Evolutionary conservation across 805 yeast species (phyloP).

Genomic region (Dipodascus albidus): DNA sequence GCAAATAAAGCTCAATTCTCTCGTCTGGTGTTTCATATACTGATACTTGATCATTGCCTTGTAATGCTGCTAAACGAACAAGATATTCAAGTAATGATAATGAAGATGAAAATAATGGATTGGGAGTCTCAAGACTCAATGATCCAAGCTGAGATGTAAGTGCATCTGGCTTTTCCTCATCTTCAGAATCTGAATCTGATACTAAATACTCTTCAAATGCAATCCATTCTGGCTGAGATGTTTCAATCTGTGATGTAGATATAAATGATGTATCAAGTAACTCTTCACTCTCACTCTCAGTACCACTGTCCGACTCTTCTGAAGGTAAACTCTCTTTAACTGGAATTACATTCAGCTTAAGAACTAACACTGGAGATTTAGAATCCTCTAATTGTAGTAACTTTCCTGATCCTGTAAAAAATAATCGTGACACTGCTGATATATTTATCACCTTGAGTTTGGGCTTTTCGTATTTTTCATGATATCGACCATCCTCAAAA

Average conservation of each 20-base stretch:
- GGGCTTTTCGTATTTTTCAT: slow-evolving; percentile 41
- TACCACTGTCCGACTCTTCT: slow-evolving; percentile 8
- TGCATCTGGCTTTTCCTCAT: slow-evolving; percentile 16
- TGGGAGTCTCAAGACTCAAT: slow-evolving; percentile 3
- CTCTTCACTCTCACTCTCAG: slow-evolving; percentile 12
- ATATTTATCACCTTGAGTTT: slow-evolving; percentile 31
- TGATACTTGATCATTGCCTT: slow-evolving; percentile 44
- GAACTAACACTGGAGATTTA: slow-evolving; percentile 52
- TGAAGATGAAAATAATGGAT: slow-evolving; percentile 20
- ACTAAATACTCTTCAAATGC: slow-evolving; percentile 37
- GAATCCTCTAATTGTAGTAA: slow-evolving; percentile 51
- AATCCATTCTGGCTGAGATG: slow-evolving; percentile 33
- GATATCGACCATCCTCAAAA: slow-evolving; percentile 63
- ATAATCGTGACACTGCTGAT: slow-evolving; percentile 37
- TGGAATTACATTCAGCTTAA: slow-evolving; percentile 32
- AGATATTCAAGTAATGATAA: slow-evolving; percentile 55
- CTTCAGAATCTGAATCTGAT: slow-evolving; percentile 17
- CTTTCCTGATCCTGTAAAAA: slow-evolving; percentile 61
- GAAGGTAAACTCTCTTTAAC: slow-evolving; percentile 7
- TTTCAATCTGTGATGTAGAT: slow-evolving; percentile 11
- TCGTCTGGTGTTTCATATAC: slow-evolving; percentile 54
- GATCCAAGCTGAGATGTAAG: slow-evolving; percentile 6
- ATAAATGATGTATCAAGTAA: slow-evolving; percentile 7
- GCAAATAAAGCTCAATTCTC: slow-evolving; percentile 45
- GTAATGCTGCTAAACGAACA: slow-evolving; percentile 46